phyloP scores from a whole-genome alignment of 2,329 filamentous ascomycete species.

The Juglanconis juglandina region DNA sequence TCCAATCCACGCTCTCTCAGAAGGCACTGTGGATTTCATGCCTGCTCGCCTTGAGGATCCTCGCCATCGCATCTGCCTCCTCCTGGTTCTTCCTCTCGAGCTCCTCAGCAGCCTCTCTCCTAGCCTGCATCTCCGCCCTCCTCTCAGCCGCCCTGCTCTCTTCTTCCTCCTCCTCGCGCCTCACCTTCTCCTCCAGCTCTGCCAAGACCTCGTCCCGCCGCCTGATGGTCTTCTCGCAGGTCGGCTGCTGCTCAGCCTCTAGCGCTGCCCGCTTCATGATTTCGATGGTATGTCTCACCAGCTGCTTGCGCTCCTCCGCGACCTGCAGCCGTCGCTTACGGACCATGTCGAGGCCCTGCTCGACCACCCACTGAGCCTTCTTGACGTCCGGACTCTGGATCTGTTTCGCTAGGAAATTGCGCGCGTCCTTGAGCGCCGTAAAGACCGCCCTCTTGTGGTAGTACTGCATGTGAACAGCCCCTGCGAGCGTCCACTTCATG shows the following conservation, averaged over 20 bases:
- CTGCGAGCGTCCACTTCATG: constrained; percentile 22
- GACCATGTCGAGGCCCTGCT: constrained; percentile 21
- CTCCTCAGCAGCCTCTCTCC: constrained; percentile 8
- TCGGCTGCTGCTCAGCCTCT: constrained; percentile 21
- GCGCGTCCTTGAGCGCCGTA: constrained; percentile 21
- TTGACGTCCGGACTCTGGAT: constrained; percentile 6
- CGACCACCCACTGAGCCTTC: constrained; percentile 21
- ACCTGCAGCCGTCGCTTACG: constrained; percentile 21
- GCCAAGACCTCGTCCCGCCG: constrained; percentile 8
- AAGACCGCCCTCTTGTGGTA: constrained; percentile 20
- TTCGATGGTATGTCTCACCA: constrained; percentile 24
- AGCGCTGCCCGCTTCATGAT: constrained; percentile 31
- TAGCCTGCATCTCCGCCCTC: constrained; percentile 7
- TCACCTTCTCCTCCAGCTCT: constrained; percentile 5
- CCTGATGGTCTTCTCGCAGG: neutral
- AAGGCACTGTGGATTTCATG: constrained; percentile 6
- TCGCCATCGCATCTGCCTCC: constrained; percentile 15
- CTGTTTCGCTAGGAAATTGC: constrained; percentile 19
- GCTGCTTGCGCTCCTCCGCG: constrained; percentile 15
- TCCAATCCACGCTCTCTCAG: neutral
- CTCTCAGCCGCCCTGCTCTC: neutral
- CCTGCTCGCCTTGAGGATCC: constrained; percentile 1
- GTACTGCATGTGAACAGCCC: constrained; percentile 21
- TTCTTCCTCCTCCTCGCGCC: constrained; percentile 1
- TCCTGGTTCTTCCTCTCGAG: neutral